Percentiles rank a stretch among this genome's conserved stretches.
Evolutionary conservation across 805 yeast species (phyloP).

Genomic region (Candida vaughaniae): DNA sequence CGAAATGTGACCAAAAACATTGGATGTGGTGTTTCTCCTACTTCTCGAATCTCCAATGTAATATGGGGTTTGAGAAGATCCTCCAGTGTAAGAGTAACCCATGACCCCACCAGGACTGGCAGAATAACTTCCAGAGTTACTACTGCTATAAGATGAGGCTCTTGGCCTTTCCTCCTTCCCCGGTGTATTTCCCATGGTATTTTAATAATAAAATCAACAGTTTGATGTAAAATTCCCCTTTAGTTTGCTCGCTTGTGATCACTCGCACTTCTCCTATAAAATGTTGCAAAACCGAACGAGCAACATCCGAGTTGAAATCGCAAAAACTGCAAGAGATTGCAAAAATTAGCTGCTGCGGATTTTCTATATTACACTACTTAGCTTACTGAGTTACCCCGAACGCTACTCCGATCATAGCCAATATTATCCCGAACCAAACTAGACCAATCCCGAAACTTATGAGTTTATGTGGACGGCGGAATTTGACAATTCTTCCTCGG

Average conservation of each 20-base stretch:
- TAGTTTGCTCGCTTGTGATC: background rate
- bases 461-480: constrained; percentile 27
- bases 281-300: no score
- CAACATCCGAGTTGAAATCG: no score
- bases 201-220: no score
- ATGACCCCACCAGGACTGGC: constrained; percentile 1
- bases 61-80: constrained; percentile 1
- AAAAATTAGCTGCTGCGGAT: no score
- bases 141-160: constrained; percentile 22
- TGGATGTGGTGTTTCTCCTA: constrained; percentile 13
- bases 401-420: constrained; percentile 43
- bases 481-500: constrained; percentile 11
- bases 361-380: background rate
- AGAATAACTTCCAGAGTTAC: constrained; percentile 6
- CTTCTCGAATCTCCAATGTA: constrained; percentile 1
- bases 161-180: constrained; percentile 38
- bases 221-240: background rate
- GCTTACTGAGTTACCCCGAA: constrained; percentile 21
- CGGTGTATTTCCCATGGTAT: constrained; percentile 46
- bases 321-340: no score
- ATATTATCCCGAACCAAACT: constrained; percentile 28
- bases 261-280: no score
- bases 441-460: constrained; percentile 31
- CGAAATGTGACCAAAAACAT: constrained; percentile 15
- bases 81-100: constrained; percentile 1